Conservation (phyloP, 1,284 basidiomycete species). For the Ustilago crameri region DNA sequence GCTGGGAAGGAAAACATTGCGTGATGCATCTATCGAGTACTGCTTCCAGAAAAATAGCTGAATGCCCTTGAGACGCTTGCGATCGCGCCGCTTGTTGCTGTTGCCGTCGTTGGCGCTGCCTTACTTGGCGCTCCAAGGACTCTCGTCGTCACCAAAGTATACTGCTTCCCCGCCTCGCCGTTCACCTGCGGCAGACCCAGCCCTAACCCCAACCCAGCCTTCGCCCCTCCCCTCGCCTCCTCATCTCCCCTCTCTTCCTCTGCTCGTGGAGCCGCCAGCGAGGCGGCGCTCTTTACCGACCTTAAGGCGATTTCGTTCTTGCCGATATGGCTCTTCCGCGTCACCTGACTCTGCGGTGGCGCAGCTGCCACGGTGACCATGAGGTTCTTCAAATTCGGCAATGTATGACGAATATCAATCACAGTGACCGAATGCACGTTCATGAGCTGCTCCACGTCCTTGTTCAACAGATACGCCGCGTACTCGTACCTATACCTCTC, state of each 20-base stretch:
- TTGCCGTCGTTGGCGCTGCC: constrained; percentile 12
- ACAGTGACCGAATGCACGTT: constrained; percentile 71
- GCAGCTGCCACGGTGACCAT: constrained; percentile 77
- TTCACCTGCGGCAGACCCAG: constrained; percentile 21
- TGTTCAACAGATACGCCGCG: constrained; percentile 95
- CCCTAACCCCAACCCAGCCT: constrained; percentile 13
- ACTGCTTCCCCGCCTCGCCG: constrained; percentile 7
- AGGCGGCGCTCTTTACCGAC: constrained; percentile 3
- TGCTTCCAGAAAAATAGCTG: constrained; percentile 35
- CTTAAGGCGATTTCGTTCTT: constrained; percentile 43
- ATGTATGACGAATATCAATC: constrained; percentile 92
- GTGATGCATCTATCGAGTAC: neutral
- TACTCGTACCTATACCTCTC: constrained; percentile 98
- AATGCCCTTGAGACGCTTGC: constrained; percentile 39
- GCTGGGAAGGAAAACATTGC: too few species aligned
- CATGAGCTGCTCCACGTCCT: constrained; percentile 81
- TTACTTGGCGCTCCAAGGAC: constrained; percentile 31
- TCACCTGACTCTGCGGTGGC: constrained; percentile 35
- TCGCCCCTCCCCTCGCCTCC: too few species aligned
- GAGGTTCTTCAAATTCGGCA: constrained; percentile 95
- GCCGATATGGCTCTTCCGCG: constrained; percentile 44
- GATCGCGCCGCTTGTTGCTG: constrained; percentile 27
- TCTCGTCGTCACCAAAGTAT: constrained; percentile 35
- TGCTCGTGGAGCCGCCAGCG: neutral
- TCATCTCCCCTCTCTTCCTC: neutral